Evolutionary conservation across 176 grass and related monocot species (phyloP), one percentile per base, ranked within the genome.

Genomic region (Eleusine coracana): DNA sequence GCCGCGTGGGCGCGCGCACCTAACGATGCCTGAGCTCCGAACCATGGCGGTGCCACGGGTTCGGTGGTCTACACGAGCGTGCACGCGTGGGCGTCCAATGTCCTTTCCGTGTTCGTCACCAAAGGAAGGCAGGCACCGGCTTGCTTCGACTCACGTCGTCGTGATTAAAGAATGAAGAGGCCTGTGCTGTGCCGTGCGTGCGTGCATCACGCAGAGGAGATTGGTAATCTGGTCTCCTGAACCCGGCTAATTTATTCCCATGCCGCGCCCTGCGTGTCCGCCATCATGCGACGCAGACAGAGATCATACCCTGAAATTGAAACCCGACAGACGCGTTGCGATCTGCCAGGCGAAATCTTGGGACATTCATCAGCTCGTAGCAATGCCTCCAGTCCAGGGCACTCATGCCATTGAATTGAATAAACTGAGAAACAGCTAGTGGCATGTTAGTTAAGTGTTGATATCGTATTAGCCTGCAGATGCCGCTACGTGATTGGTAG

Each of bases 401-500:
- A 63, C 62, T 20, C 50, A 37, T 27, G 14, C 39, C 78, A 76
- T 11, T 62, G 71, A 15, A 76, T 11, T 62, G 71, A 15, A 25
- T 10, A 60, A 11, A 2, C 46, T n/a, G n/a, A 10, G 27, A 7
- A 79, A 1, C 15, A 37, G 27, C 44, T 28, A 76, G 5, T 34
- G 56, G 17, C 75, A 42, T 29, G 79, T 41, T 51, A 61, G 68
- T 54, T 46, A 17, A 49, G 27, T 37, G 16, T 38, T 51, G 49
- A n/a, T 18, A 48, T 51, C 12, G 55, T 58, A 34, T 73, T 55
- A n/a, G 37, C 45, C 4, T 37, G 46, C 81, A 78, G 60, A 18
- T 68, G 75, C 86, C 75, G 27, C 5, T 40, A 59, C 45, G 41
- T 80, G 59, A 80, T 71, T 66, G 73, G 2, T 55, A 3, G 2